A percentile compares a stretch with the other conserved stretches of the same genome.
These are phyloP conservation scores for Rhododendron molle DNA, from an alignment of 148 eudicot species.

Conservation along the genomic window DNA sequence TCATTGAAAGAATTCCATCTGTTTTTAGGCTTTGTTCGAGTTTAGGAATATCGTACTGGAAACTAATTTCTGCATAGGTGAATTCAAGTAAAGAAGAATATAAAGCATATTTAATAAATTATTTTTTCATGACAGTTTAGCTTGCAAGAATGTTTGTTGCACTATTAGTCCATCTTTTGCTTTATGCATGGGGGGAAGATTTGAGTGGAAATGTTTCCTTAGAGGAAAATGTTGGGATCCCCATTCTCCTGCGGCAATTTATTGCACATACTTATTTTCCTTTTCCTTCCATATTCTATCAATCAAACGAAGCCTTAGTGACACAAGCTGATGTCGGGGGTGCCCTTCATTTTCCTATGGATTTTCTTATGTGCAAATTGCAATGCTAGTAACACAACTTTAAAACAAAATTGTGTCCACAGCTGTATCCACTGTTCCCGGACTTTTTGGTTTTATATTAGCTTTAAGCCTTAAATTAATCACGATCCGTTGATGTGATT, in stretches of 20 bases:
- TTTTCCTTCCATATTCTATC: neutral
- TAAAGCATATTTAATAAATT: neutral
- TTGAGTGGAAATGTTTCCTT: neutral
- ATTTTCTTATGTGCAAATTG: neutral
- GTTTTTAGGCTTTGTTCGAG: neutral
- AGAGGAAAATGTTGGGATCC: neutral
- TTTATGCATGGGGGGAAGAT: neutral
- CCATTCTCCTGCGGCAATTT: neutral
- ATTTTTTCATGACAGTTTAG: neutral
- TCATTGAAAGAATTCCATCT: neutral
- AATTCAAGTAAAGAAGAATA: neutral
- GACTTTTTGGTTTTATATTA: neutral
- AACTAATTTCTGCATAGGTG: neutral
- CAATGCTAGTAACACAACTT: neutral
- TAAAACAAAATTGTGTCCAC: neutral
- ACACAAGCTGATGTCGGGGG: neutral
- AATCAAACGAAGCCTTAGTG: neutral
- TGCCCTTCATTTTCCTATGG: neutral
- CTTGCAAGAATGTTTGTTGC: neutral
- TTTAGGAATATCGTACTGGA: neutral
- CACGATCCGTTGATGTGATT: neutral
- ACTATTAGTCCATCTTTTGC: neutral
- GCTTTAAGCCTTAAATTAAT: neutral
- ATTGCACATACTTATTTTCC: neutral
- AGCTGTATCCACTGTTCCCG: no score